phyloP scores from a whole-genome alignment of 495 filamentous ascomycete species.

The Diplogelasinospora grovesii region DNA sequence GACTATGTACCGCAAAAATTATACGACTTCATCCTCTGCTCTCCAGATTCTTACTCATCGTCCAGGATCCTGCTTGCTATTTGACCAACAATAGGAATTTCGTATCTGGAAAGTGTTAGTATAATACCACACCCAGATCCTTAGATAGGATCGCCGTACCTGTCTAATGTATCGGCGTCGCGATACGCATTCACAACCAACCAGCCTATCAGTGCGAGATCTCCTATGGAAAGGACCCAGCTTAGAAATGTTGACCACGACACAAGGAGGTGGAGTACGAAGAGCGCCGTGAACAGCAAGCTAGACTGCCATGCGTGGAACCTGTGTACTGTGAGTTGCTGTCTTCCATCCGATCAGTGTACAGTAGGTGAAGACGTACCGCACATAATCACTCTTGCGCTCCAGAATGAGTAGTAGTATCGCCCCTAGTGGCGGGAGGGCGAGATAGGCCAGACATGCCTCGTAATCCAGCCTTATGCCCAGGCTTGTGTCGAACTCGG shows the following conservation, averaged over 20 bases:
- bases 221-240: slow-evolving; percentile 71
- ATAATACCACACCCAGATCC: too few species aligned
- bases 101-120: slow-evolving; percentile 42
- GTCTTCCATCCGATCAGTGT: not conserved
- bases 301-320: slow-evolving; percentile 96
- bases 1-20: slow-evolving; percentile 1
- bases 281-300: slow-evolving; percentile 77
- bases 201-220: slow-evolving; percentile 70
- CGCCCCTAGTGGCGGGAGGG: slow-evolving; percentile 78
- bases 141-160: slow-evolving; percentile 34
- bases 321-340: slow-evolving; percentile 33
- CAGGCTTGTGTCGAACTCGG: slow-evolving; percentile 65
- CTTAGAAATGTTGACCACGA: slow-evolving; percentile 76
- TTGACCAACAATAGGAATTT: slow-evolving; percentile 80
- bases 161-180: slow-evolving; percentile 87
- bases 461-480: slow-evolving; percentile 70
- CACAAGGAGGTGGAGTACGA: slow-evolving; percentile 81
- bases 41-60: slow-evolving; percentile 74
- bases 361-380: slow-evolving; percentile 47
- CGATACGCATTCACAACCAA: slow-evolving; percentile 72
- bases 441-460: slow-evolving; percentile 84
- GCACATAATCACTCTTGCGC: slow-evolving; percentile 92
- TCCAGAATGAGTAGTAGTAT: slow-evolving; percentile 81
- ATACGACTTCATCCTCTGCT: slow-evolving; percentile 4
- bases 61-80: slow-evolving; percentile 89